These are phyloP conservation scores for Solioccasus polychromus DNA, from an alignment of 768 basidiomycete genomes.

Conservation along the genomic window DNA sequence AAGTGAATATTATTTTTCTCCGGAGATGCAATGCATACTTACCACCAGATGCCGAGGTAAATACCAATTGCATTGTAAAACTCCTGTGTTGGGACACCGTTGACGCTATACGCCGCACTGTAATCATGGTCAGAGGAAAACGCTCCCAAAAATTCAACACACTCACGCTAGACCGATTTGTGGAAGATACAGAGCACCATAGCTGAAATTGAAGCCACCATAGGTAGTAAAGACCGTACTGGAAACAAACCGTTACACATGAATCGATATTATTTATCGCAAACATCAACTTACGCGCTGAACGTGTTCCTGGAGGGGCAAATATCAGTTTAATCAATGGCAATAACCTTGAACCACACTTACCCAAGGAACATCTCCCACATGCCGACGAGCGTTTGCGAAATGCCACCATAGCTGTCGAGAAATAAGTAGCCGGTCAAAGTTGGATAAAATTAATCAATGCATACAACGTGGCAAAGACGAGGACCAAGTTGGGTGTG, in stretches of 20 bases:
- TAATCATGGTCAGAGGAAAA: conserved; percentile 1
- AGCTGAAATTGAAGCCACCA: conserved; percentile 29
- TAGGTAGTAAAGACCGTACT: conserved; percentile 29
- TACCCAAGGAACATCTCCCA: conserved; percentile 33
- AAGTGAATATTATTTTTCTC: conserved; percentile 3
- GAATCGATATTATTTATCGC: not conserved
- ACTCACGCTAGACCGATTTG: conserved; percentile 26
- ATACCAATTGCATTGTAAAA: conserved; percentile 26
- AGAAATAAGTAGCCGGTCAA: not conserved
- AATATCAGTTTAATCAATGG: conserved; percentile 4
- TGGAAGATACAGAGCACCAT: conserved; percentile 27
- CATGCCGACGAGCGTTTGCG: conserved; percentile 30
- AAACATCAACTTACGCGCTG: conserved; percentile 18
- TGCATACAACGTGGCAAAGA: conserved; percentile 29
- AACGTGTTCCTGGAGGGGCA: conserved; percentile 26
- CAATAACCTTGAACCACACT: conserved; percentile 1
- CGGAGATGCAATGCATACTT: not conserved
- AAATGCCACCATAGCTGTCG: conserved; percentile 30
- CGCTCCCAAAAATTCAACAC: too few relatives aligned
- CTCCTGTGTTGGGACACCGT: conserved; percentile 23
- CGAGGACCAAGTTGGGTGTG: conserved; percentile 24
- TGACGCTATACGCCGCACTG: conserved; percentile 24
- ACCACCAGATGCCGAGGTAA: conserved; percentile 28
- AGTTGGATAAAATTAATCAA: not conserved
- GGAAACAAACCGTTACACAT: not conserved